Percentiles rank a stretch among this genome's conserved stretches.
These are phyloP conservation scores for Corynascus novoguineensis DNA, from an alignment of 495 filamentous ascomycete genomes.

Conservation along the genomic window DNA sequence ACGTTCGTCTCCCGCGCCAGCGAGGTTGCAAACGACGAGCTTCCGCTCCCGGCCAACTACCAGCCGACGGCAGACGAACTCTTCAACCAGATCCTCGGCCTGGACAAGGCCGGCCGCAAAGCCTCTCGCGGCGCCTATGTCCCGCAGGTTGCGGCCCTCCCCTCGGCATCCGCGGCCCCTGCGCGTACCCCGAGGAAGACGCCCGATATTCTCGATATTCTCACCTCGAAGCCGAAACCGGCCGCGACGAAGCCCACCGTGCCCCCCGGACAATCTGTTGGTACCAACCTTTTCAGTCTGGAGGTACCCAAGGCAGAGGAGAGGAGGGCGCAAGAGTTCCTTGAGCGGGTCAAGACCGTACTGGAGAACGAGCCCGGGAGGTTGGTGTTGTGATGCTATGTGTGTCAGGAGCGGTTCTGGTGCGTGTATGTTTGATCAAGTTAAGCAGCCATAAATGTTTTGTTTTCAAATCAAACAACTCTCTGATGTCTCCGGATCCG, in stretches of 20 bases:
- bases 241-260: slow-evolving; percentile 26
- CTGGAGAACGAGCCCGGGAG: slow-evolving; percentile 78
- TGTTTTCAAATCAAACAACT: background rate
- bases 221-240: slow-evolving; percentile 42
- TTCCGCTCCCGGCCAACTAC: slow-evolving; percentile 58
- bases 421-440: slow-evolving; percentile 1
- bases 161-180: slow-evolving; percentile 29
- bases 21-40: slow-evolving; percentile 76
- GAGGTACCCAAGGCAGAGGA: slow-evolving; percentile 71
- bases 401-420: background rate
- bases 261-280: slow-evolving; percentile 34
- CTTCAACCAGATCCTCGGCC: slow-evolving; percentile 80
- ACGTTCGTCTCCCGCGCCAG: slow-evolving; percentile 81
- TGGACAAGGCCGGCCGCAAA: slow-evolving; percentile 46
- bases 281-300: slow-evolving; percentile 76
- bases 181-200: slow-evolving; percentile 51
- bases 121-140: slow-evolving; percentile 53
- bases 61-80: slow-evolving; percentile 72
- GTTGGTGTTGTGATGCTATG: slow-evolving; percentile 57
- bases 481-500: background rate
- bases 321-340: slow-evolving; percentile 69
- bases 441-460: slow-evolving; percentile 4
- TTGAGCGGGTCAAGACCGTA: slow-evolving; percentile 74
- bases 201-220: slow-evolving; percentile 71
- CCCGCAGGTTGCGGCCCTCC: slow-evolving; percentile 65